phyloP scores from a whole-genome alignment of 2,329 filamentous ascomycete genomes.

The Zymoseptoria brevis region DNA sequence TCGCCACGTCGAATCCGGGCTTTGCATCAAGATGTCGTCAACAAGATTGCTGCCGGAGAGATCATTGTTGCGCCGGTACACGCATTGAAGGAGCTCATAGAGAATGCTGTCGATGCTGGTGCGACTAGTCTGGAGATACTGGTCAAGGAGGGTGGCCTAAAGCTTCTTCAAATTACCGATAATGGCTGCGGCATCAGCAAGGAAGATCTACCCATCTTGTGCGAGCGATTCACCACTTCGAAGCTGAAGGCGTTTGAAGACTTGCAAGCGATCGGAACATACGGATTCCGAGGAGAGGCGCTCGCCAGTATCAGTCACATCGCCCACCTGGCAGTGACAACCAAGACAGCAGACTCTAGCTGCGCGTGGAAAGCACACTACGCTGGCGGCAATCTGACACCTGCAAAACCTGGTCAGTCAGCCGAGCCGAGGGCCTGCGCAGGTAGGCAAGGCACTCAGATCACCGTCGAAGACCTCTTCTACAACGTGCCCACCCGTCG shows the following conservation, averaged over 20 bases:
- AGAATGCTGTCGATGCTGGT: conserved; percentile 96
- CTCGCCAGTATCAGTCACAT: conserved; percentile 97
- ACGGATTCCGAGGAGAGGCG: conserved; percentile 96
- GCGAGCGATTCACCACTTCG: conserved; percentile 92
- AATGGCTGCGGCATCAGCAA: conserved; percentile 94
- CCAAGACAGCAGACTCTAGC: conserved; percentile 78
- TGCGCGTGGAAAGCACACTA: conserved; percentile 90
- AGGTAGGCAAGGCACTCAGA: conserved; percentile 83
- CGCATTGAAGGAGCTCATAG: conserved; percentile 90
- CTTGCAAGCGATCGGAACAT: conserved; percentile 79
- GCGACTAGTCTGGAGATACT: conserved; percentile 84
- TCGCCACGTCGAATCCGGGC: conserved; percentile 54
- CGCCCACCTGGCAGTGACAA: conserved; percentile 89
- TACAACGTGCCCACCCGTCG: conserved; percentile 90
- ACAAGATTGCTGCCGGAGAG: conserved; percentile 96
- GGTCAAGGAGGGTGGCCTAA: conserved; percentile 90
- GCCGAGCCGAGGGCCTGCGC: conserved; percentile 81
- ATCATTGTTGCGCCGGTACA: conserved; percentile 97
- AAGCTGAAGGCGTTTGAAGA: conserved; percentile 94
- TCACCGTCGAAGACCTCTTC: conserved; percentile 91
- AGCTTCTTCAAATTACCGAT: conserved; percentile 92
- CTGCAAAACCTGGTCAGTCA: conserved; percentile 79
- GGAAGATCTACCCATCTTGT: conserved; percentile 85
- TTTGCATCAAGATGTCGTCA: conserved; percentile 85
- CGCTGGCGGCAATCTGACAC: conserved; percentile 68